A percentile compares a stretch with the other conserved stretches of the same genome.
Evolutionary conservation across 2,329 filamentous ascomycete species (phyloP).

Genomic region (Trichophyton simii): DNA sequence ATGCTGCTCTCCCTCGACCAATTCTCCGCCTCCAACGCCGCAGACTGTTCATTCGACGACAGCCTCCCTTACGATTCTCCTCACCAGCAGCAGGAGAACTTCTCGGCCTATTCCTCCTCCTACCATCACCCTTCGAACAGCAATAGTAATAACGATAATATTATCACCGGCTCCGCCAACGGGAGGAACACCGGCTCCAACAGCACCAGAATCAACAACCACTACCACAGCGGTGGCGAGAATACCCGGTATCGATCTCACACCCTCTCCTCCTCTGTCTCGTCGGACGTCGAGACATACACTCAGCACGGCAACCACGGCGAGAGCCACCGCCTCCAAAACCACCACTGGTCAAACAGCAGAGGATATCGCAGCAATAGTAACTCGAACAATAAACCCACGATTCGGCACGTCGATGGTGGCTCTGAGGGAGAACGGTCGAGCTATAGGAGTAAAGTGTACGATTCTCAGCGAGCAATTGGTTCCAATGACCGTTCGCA

Average conservation of each 20-base stretch:
- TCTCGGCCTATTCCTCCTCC: slow-evolving; percentile 19
- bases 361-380: slow-evolving; percentile 62
- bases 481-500: slow-evolving; percentile 17
- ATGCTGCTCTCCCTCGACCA: slow-evolving; percentile 90
- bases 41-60: slow-evolving; percentile 16
- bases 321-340: neutral
- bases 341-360: slow-evolving; percentile 29
- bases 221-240: neutral
- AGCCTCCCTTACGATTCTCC: slow-evolving; percentile 7
- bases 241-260: slow-evolving; percentile 41
- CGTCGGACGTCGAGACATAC: slow-evolving; percentile 42
- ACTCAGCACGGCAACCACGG: slow-evolving; percentile 21
- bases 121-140: slow-evolving; percentile 20
- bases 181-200: neutral
- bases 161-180: neutral
- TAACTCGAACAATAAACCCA: slow-evolving; percentile 48
- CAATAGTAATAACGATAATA: slow-evolving; percentile 14
- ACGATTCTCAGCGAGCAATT: slow-evolving; percentile 22
- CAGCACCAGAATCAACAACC: neutral
- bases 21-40: slow-evolving; percentile 32
- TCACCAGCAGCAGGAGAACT: slow-evolving; percentile 28
- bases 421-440: slow-evolving; percentile 36
- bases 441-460: slow-evolving; percentile 26
- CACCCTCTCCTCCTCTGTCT: slow-evolving; percentile 48
- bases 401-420: slow-evolving; percentile 51